Base-by-base conservation (phyloP, 345 rosid species). In the Citrus sinensis region DNA sequence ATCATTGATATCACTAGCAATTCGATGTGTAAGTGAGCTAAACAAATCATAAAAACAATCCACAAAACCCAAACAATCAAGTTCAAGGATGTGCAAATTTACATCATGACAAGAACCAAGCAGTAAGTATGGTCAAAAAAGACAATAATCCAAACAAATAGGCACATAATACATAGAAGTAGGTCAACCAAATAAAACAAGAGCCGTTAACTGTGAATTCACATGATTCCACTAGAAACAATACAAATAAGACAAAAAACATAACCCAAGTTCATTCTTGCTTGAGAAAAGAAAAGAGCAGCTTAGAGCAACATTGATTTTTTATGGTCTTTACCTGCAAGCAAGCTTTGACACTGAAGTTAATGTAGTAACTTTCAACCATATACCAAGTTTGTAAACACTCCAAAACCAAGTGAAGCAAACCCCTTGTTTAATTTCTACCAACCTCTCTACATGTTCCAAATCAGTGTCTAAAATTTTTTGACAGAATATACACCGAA, bases 211-310 rank as follows among this genome's bases (percentile, higher is more conserved):
- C 67, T 14, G 34, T 16, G 39, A 64, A 64, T 14, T 16, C n/a
- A 30, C 67, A 30, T 30, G 20, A 75, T 73, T 40, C 46, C 32
- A n/a, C 37, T 63, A 54, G 14, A 35, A 75, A 69, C 59, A 80
- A 29, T 75, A 80, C 34, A 78, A 29, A 22, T 46, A 37, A 27
- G n/a, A 72, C 34, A 62, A 62, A 14, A 63, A 63, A 68, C 22
- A 6, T 35, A 67, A 10, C 14, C 10, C 29, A 67, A 35, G 35
- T 2, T 6, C 10, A 6, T 69, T 69, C 60, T 70, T 24, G 37
- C 56, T 25, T 4, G 13, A 70, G 29, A 35, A 49, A 24, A 49
- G 1, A 70, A 17, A 46, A 5, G 14, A 17, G 14, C 54, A 29
- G 49, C 34, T 49, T 27, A 46, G 9, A 25, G 24, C 7, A 19